Evolutionary conservation across 371 early-diverging fungal genomes (phyloP), one percentile per base, ranked within the genome.

Genomic region (Rhizopus sp.): DNA sequence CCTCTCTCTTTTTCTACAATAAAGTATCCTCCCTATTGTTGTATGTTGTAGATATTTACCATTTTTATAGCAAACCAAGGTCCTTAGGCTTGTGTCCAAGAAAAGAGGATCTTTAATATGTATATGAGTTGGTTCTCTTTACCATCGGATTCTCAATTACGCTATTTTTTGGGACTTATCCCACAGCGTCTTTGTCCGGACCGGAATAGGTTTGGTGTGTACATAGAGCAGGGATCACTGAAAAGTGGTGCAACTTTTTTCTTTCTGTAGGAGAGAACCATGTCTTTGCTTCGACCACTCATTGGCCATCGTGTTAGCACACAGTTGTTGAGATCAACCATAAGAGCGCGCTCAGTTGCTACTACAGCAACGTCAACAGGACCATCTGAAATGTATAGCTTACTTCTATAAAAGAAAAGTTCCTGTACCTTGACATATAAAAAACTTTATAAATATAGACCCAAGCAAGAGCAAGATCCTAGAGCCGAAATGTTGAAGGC

Each of bases 401-500:
- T 23, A 23, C 2, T 9, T 42, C 15, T 42, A 42, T n/a, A 42
- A 42, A 42, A 42, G 4, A 42, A 42, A 38, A 38, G 23, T 23
- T 23, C 23, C 23, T 23, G 38, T 9, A 37, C 38, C 12, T 12
- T 9, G 7, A 37, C 2, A 37, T 37, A 37, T 37, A 37, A 37
- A 37, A 13, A 37, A 37, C 7, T 10, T 5, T 7, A 37, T 37
- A 37, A n/a, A 41, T 41, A 23, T 29, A 50, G 50, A 15, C 37
- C 50, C 35, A 31, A 41, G 41, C 41, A 41, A 7, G 12, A 41
- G 16, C 41, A 53, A 31, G 66, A 62, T 31, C 66, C 70, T 45
- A 59, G 57, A 38, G 32, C 48, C 44, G 57, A 50, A 13, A 59
- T 93, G 46, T 81, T 93, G 33, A 75, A 84, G 49, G 83, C 82